Evolutionary conservation across 75 land plant genomes (phyloP).

Genomic region (Pinus tabuliformis): DNA sequence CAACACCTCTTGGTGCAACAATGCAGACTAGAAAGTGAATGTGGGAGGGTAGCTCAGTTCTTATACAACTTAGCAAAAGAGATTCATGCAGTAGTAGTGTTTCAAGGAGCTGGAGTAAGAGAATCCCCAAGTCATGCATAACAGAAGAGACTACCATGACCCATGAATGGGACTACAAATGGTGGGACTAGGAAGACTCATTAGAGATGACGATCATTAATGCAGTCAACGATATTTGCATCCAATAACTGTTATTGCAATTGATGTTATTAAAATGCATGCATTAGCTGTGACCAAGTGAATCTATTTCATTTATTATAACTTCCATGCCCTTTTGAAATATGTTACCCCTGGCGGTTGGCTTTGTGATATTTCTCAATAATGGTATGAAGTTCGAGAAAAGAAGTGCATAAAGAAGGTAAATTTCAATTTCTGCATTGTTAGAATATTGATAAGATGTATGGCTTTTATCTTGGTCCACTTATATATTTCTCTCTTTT

Average conservation of each 20-base stretch:
- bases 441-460: background rate
- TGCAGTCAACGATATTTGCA: no score
- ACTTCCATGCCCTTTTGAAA: slow-evolving; percentile 22
- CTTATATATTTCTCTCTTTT: background rate
- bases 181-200: no score
- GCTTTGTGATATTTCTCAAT: slow-evolving; percentile 65
- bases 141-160: background rate
- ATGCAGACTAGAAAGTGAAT: no score
- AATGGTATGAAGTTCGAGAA: slow-evolving; percentile 77
- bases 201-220: no score
- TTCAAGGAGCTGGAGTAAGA: background rate
- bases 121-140: background rate
- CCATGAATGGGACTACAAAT: background rate
- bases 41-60: background rate
- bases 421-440: background rate
- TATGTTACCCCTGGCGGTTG: slow-evolving; percentile 62
- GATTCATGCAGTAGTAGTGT: background rate
- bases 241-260: no score
- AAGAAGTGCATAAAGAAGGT: slow-evolving; percentile 82
- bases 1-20: no score
- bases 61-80: slow-evolving; percentile 3
- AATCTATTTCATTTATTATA: background rate
- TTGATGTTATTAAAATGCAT: no score
- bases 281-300: no score
- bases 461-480: background rate